phyloP scores from a whole-genome alignment of 2,329 filamentous ascomycete species.

The Ascochyta koolunga region DNA sequence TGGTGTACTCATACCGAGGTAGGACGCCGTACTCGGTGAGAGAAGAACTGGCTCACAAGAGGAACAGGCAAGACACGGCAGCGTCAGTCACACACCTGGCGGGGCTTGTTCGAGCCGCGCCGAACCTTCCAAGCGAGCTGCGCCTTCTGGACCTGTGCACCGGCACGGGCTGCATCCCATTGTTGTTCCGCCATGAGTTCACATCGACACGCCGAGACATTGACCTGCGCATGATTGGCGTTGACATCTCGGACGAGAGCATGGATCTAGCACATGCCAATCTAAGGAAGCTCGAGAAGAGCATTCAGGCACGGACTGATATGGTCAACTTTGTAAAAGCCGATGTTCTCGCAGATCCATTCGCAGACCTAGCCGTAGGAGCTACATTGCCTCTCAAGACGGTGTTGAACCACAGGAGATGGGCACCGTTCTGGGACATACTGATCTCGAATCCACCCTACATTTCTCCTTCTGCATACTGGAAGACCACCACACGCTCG shows the following conservation, averaged over 20 bases:
- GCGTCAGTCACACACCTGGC: constrained; percentile 45
- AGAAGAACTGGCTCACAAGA: constrained; percentile 16
- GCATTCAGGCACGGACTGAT: constrained; percentile 2
- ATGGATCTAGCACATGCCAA: constrained; percentile 72
- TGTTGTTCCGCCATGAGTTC: constrained; percentile 73
- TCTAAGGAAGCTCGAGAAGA: constrained; percentile 49
- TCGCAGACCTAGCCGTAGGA: constrained; percentile 44
- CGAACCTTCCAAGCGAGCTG: constrained; percentile 48
- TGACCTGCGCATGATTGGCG: constrained; percentile 63
- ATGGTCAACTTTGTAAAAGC: constrained; percentile 56
- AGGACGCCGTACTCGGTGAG: constrained; percentile 31
- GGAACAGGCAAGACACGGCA: constrained; percentile 54
- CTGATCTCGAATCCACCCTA: constrained; percentile 92
- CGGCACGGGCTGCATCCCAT: constrained; percentile 86
- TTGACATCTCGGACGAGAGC: constrained; percentile 75
- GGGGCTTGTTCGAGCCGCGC: constrained; percentile 30
- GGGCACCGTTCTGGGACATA: constrained; percentile 58
- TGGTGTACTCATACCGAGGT: constrained; percentile 86
- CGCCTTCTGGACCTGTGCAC: constrained; percentile 85
- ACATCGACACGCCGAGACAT: constrained; percentile 33
- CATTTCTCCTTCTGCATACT: constrained; percentile 70
- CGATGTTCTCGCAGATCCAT: constrained; percentile 57
- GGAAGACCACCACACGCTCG: constrained; percentile 68
- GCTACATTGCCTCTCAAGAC: constrained; percentile 20
- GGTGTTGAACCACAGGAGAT: constrained; percentile 19